These are phyloP conservation scores for Gaeumannomyces tritici DNA, from an alignment of 2,329 filamentous ascomycete genomes.

Conservation along the genomic window DNA sequence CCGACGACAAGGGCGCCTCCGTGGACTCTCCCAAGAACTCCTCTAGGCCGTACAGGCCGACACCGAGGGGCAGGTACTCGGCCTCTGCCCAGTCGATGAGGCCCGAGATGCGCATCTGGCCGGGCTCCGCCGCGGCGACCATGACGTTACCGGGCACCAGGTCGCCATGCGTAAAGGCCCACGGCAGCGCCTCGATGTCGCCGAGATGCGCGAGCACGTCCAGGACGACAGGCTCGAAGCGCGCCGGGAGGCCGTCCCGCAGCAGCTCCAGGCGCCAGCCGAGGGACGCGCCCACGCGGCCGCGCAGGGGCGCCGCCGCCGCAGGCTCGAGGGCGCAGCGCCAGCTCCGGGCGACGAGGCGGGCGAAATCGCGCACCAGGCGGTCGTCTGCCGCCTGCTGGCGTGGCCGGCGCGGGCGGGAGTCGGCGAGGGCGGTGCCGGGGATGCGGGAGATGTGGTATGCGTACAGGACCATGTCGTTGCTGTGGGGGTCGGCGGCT, in stretches of 20 bases:
- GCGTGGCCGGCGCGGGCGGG: conserved; percentile 12
- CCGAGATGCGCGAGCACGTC: conserved; percentile 18
- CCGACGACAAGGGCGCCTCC: neutral
- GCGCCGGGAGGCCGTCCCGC: conserved; percentile 21
- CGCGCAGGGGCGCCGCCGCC: conserved; percentile 11
- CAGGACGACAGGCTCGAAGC: conserved; percentile 18
- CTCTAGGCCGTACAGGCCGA: conserved; percentile 51
- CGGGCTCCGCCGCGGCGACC: conserved; percentile 16
- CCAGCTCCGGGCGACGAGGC: conserved; percentile 21
- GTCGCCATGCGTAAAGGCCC: conserved; percentile 53
- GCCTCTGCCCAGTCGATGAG: conserved; percentile 58
- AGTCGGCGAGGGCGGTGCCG: conserved; percentile 28
- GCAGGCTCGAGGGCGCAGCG: neutral
- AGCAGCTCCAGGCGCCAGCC: conserved; percentile 27
- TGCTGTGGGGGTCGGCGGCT: conserved; percentile 9
- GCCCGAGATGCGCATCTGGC: conserved; percentile 27
- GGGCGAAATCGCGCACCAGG: conserved; percentile 31
- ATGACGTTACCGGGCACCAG: conserved; percentile 48
- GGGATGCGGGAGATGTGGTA: conserved; percentile 32
- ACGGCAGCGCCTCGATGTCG: conserved; percentile 33
- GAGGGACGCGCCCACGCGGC: conserved; percentile 30
- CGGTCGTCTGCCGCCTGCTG: conserved; percentile 6
- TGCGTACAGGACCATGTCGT: conserved; percentile 18
- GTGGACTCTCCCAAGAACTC: conserved; percentile 40
- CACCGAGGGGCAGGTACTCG: conserved; percentile 49